phyloP scores from a whole-genome alignment of 1,284 basidiomycete species.

The Ustilago lituana region DNA sequence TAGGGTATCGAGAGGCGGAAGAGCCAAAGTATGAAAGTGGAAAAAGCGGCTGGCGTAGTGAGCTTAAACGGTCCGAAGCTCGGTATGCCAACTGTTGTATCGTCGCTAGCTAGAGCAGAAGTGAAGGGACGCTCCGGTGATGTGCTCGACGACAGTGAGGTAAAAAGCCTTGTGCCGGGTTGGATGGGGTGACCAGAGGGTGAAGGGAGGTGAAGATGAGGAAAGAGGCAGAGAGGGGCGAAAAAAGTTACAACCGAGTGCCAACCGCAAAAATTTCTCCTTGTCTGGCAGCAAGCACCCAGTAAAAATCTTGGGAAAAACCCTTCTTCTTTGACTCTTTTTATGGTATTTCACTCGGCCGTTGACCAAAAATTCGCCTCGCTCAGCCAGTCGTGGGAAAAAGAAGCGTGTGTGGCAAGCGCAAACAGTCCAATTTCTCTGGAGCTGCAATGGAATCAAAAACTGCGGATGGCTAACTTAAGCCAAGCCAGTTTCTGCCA shows the following conservation, averaged over 20 bases:
- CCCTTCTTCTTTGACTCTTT: constrained; percentile 7
- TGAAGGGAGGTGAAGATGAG: constrained; percentile 15
- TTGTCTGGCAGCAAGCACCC: constrained; percentile 5
- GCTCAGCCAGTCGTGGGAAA: neutral
- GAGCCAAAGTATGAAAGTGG: neutral
- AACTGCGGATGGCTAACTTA: constrained; percentile 11
- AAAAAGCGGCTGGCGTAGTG: too few species aligned
- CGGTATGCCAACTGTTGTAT: too few species aligned
- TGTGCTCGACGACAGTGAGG: too few species aligned
- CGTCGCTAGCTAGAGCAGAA: constrained; percentile 3
- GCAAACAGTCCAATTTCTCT: neutral
- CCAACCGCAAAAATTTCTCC: constrained; percentile 29
- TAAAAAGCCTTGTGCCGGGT: neutral
- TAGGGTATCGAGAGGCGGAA: constrained; percentile 1
- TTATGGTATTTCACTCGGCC: constrained; percentile 16
- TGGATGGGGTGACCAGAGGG: neutral
- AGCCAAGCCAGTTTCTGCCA: too few species aligned
- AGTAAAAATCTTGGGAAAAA: constrained; percentile 10
- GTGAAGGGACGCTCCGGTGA: too few species aligned
- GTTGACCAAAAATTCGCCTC: neutral
- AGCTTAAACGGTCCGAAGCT: too few species aligned
- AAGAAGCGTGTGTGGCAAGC: constrained; percentile 8
- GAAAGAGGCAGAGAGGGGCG: neutral
- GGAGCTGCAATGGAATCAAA: constrained; percentile 2
- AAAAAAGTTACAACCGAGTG: constrained; percentile 1